Base-by-base conservation (phyloP, 2,329 filamentous ascomycete genomes). In the Trichoderma oligosporum region DNA sequence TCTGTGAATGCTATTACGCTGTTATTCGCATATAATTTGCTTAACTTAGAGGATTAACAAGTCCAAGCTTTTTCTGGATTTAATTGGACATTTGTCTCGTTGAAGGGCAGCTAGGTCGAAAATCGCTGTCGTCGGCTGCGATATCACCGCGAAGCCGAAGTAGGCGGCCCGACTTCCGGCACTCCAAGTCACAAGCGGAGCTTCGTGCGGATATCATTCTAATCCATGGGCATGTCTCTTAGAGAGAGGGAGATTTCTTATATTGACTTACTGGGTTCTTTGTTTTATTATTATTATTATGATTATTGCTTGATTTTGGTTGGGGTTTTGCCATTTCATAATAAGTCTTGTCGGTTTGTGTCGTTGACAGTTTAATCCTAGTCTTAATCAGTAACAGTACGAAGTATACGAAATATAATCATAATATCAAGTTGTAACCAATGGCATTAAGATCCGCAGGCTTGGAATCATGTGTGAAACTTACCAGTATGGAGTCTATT, bases 141-240 rank as follows among this genome's bases (percentile, higher is more conserved):
- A 36, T 16, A 46, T 46, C 16, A 36, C 52, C 52, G 41, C 41
- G 52, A 55, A 31, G 41, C 52, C 41, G 52, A 55, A 46, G 20
- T 31, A 18, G 18, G 42, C 27, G 41, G 24, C 27, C 52, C 52
- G 52, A 55, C 41, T 22, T 46, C 52, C 52, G 51, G 41, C 41
- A 7, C 39, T n/a, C 20, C 33, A 35, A 18, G 29, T 41, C 8
- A 16, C 38, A 25, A 22, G n/a, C 27, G 14, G 16, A 8, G n/a
- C n/a, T n/a, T n/a, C n/a, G n/a, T n/a, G n/a, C n/a, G n/a, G n/a
- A n/a, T n/a, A n/a, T n/a, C n/a, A n/a, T n/a, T n/a, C n/a, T n/a
- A n/a, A n/a, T n/a, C n/a, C n/a, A n/a, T n/a, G n/a, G n/a, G n/a
- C n/a, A 46, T 46, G 27, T 29, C 29, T 9, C 27, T n/a, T n/a